phyloP scores from a whole-genome alignment of 2,329 filamentous ascomycete genomes.

The Ophiostoma quercus region DNA sequence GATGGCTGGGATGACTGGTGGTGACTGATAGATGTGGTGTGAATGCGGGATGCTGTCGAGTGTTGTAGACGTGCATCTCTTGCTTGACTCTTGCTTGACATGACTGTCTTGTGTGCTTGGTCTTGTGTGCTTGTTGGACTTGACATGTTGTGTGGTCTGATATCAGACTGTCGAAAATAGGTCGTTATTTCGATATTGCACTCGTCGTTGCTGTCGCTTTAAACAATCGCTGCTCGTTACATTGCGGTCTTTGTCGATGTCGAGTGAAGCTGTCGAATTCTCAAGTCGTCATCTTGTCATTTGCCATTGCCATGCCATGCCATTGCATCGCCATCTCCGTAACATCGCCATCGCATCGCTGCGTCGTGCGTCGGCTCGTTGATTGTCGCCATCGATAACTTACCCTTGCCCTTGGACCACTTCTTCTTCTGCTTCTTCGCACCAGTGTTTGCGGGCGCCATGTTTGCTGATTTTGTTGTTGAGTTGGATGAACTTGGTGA shows the following conservation, averaged over 20 bases:
- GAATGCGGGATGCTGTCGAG: not conserved
- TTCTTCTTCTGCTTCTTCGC: conserved; percentile 81
- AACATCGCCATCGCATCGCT: not conserved
- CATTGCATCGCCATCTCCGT: not conserved
- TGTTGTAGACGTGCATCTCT: not conserved
- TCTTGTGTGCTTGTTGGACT: too few relatives aligned
- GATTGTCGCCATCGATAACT: conserved; percentile 37
- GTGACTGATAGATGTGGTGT: not conserved
- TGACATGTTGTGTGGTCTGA: not conserved
- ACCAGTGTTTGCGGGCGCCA: conserved; percentile 53
- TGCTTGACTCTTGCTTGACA: not conserved
- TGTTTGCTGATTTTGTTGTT: conserved; percentile 35
- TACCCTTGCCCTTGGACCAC: conserved; percentile 67
- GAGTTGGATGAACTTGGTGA: conserved; percentile 29
- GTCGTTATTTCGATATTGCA: not conserved
- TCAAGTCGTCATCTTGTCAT: not conserved
- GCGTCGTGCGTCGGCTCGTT: not conserved
- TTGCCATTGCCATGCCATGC: not conserved
- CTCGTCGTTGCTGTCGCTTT: not conserved
- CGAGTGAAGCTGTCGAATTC: not conserved
- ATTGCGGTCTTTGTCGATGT: not conserved
- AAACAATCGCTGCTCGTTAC: not conserved
- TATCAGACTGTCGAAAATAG: not conserved
- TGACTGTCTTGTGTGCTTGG: not conserved
- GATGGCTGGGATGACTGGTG: not conserved